These are phyloP conservation scores for Fusarium metavorans DNA, from an alignment of 2,329 filamentous ascomycete genomes.

Conservation along the genomic window DNA sequence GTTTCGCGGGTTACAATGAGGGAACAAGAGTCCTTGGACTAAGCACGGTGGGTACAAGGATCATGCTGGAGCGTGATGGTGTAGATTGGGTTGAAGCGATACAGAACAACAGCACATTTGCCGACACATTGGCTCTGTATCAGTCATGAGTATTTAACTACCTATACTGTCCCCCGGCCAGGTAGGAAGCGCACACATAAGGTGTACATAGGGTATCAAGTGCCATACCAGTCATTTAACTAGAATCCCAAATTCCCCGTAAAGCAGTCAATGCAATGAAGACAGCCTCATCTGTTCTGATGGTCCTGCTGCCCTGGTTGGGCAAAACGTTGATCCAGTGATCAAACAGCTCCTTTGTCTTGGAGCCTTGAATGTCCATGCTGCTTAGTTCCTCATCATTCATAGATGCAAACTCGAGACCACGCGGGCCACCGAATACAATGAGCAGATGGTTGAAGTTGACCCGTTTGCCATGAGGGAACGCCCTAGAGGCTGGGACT, in stretches of 20 bases:
- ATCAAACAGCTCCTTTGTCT: conserved; percentile 81
- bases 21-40: conserved; percentile 44
- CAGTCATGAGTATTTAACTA: conserved; percentile 30
- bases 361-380: conserved; percentile 73
- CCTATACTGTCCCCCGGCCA: conserved; percentile 15
- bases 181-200: background rate
- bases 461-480: conserved; percentile 56
- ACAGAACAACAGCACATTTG: conserved; percentile 48
- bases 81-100: conserved; percentile 35
- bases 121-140: conserved; percentile 45
- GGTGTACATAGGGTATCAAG: conserved; percentile 39
- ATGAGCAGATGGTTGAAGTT: conserved; percentile 79
- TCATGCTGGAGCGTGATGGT: conserved; percentile 44
- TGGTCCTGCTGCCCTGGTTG: conserved; percentile 83
- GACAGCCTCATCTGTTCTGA: conserved; percentile 86
- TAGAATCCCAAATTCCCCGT: conserved; percentile 66
- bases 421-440: conserved; percentile 84
- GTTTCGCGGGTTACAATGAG: conserved; percentile 36
- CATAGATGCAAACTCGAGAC: conserved; percentile 80
- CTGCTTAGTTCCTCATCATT: conserved; percentile 67
- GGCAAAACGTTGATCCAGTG: conserved; percentile 86
- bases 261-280: conserved; percentile 80
- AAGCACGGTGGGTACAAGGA: conserved; percentile 45
- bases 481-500: conserved; percentile 59
- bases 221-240: conserved; percentile 34